phyloP scores from a whole-genome alignment of 176 grass and related monocot species.

The Zea luxurians region DNA sequence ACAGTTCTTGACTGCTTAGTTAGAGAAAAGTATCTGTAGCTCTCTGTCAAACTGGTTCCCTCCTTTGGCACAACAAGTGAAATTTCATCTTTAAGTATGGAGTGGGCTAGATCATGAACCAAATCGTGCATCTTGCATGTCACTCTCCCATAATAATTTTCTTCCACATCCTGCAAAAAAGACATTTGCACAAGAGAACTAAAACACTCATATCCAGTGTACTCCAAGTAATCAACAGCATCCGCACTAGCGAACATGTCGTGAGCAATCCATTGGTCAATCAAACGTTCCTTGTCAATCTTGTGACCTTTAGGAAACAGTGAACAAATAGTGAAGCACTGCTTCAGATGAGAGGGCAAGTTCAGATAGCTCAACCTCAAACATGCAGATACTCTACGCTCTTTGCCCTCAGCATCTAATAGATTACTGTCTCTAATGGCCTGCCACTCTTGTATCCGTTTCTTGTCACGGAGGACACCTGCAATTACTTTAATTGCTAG shows the following conservation, averaged over 20 bases:
- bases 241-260: neutral
- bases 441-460: conserved; percentile 7
- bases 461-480: neutral
- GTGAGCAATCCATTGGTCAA: conserved; percentile 50
- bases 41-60: neutral
- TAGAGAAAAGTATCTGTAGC: neutral
- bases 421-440: conserved; percentile 27
- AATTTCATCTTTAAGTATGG: neutral
- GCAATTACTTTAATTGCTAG: conserved; percentile 37
- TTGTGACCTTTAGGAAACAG: conserved; percentile 3
- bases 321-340: conserved; percentile 37
- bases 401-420: neutral
- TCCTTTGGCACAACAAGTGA: neutral
- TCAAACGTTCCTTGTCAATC: conserved; percentile 30
- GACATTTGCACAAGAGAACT: conserved; percentile 32
- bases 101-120: conserved; percentile 37
- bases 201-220: neutral
- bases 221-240: neutral
- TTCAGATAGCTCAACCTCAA: conserved; percentile 39
- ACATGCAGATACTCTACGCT: neutral
- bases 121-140: conserved; percentile 40
- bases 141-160: neutral
- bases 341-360: conserved; percentile 23
- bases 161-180: conserved; percentile 18
- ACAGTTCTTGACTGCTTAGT: neutral